These are phyloP conservation scores for Termitomyces sp. DNA, from an alignment of 768 basidiomycete genomes.

Conservation along the genomic window DNA sequence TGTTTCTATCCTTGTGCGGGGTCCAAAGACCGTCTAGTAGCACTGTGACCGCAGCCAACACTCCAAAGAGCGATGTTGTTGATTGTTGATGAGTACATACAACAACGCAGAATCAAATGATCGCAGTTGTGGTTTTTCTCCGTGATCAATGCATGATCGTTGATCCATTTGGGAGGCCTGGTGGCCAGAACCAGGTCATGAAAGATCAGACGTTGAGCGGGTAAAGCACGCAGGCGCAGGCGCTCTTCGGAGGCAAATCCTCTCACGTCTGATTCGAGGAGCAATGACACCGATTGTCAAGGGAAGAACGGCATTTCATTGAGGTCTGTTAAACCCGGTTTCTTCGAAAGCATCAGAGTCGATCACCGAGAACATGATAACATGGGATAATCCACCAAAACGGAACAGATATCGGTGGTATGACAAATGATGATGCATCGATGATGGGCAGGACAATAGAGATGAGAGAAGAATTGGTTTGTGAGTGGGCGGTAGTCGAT, in stretches of 20 bases:
- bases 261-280: background rate
- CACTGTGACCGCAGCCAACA: no score
- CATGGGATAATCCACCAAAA: background rate
- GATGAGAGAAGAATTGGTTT: background rate
- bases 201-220: background rate
- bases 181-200: no score
- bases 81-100: no score
- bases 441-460: background rate
- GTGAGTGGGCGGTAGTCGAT: background rate
- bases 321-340: background rate
- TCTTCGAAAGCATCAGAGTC: background rate
- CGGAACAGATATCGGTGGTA: background rate
- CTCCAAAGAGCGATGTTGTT: no score
- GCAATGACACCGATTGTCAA: background rate
- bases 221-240: background rate
- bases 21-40: no score
- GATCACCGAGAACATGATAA: background rate
- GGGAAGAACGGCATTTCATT: background rate
- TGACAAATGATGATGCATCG: background rate
- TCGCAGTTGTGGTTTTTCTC: no score
- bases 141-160: no score
- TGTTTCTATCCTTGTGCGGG: no score
- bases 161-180: background rate
- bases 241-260: background rate
- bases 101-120: no score